Evolutionary conservation across 2,329 filamentous ascomycete genomes (phyloP).

Genomic region (Canariomyces notabilis): DNA sequence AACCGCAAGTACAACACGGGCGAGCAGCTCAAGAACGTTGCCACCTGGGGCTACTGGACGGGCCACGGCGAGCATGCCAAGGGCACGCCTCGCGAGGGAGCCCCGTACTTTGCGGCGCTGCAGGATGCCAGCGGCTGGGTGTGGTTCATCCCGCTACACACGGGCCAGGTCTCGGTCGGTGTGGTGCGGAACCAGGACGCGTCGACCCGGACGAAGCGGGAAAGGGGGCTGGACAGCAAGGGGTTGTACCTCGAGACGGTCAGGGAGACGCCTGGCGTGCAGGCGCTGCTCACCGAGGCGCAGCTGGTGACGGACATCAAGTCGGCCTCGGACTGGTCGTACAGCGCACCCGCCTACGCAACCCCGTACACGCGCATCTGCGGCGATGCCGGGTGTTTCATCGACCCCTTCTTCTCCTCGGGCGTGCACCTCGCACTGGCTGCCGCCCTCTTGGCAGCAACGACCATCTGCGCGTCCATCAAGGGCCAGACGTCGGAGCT

Average conservation of each 20-base stretch:
- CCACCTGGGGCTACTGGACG: constrained; percentile 45
- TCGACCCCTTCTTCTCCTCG: constrained; percentile 46
- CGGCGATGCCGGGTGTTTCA: constrained; percentile 46
- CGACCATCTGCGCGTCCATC: constrained; percentile 38
- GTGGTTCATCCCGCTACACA: constrained; percentile 47
- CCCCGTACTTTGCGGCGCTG: constrained; percentile 42
- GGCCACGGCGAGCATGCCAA: constrained; percentile 29
- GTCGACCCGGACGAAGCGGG: constrained; percentile 32
- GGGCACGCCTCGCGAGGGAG: constrained; percentile 32
- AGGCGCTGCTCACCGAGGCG: constrained; percentile 29
- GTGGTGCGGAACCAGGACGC: constrained; percentile 38
- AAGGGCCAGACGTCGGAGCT: constrained; percentile 36
- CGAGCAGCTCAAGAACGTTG: constrained; percentile 46
- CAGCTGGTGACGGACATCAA: constrained; percentile 34
- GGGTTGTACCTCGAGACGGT: constrained; percentile 34
- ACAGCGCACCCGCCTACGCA: constrained; percentile 40
- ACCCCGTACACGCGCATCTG: constrained; percentile 36
- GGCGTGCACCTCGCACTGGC: constrained; percentile 43
- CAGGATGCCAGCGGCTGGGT: constrained; percentile 44
- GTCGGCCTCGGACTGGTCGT: constrained; percentile 44
- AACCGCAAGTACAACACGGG: constrained; percentile 42
- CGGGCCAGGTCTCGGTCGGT: constrained; percentile 40
- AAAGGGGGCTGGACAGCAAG: constrained; percentile 14
- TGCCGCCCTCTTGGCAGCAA: constrained; percentile 40
- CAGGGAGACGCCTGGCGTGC: constrained; percentile 30